Percentiles rank a stretch among this genome's conserved stretches.
phyloP scores from a whole-genome alignment of 768 basidiomycete species.

The Leccinum subtestaceum region DNA sequence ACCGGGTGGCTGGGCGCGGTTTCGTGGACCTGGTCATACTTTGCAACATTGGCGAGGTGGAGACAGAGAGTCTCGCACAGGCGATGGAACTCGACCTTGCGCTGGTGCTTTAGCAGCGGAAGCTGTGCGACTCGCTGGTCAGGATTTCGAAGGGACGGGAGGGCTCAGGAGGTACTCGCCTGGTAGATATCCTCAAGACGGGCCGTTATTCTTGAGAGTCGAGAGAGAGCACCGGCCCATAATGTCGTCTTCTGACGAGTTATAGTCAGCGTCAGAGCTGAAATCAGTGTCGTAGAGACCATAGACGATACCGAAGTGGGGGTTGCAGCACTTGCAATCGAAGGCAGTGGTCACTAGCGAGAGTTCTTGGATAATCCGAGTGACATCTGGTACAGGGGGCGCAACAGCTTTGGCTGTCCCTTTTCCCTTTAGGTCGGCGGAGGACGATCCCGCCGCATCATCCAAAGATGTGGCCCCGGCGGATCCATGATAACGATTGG shows the following conservation, averaged over 20 bases:
- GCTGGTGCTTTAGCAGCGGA: too few relatives aligned
- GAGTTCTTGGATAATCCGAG: constrained; percentile 28
- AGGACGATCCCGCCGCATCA: constrained; percentile 7
- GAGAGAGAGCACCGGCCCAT: constrained; percentile 9
- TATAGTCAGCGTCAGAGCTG: constrained; percentile 22
- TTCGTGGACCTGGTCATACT: not conserved
- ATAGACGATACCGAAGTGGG: constrained; percentile 17
- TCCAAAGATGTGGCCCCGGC: constrained; percentile 1
- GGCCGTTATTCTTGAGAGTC: too few relatives aligned
- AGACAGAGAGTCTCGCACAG: too few relatives aligned
- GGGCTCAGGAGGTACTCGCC: too few relatives aligned
- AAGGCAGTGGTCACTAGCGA: constrained; percentile 46
- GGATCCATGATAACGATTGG: not conserved
- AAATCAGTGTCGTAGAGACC: constrained; percentile 16
- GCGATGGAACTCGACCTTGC: too few relatives aligned
- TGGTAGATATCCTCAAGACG: too few relatives aligned
- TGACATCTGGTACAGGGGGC: constrained; percentile 19
- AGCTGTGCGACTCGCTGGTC: too few relatives aligned
- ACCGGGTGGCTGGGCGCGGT: constrained; percentile 16
- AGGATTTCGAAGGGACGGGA: too few relatives aligned
- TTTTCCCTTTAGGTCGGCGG: constrained; percentile 20
- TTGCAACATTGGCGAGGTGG: too few relatives aligned
- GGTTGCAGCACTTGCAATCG: constrained; percentile 38
- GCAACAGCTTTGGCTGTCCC: constrained; percentile 31
- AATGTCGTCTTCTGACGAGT: constrained; percentile 24